These are phyloP conservation scores for Coniosporium apollinis DNA, from an alignment of 495 filamentous ascomycete species.

Conservation along the genomic window DNA sequence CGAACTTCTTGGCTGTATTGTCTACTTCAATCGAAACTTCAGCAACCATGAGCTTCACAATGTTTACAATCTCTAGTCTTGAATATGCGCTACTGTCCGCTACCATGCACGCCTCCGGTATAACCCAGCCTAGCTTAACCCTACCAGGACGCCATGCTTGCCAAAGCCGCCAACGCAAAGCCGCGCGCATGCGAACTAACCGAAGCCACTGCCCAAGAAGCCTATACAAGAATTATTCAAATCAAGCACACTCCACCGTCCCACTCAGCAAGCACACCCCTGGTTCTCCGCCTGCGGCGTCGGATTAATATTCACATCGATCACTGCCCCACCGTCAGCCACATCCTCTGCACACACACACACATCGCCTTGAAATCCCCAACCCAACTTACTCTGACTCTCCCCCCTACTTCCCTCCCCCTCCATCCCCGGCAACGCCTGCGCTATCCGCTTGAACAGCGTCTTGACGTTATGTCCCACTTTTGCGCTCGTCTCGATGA, in stretches of 20 bases:
- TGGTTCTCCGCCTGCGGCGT: slow-evolving; percentile 54
- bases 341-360: not conserved
- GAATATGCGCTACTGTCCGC: not conserved
- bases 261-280: slow-evolving; percentile 57
- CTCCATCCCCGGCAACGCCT: slow-evolving; percentile 96
- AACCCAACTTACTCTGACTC: slow-evolving; percentile 24
- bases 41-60: too few relatives aligned
- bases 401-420: slow-evolving; percentile 31
- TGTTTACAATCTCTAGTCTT: too few relatives aligned
- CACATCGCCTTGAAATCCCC: slow-evolving; percentile 34
- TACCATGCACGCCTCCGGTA: not conserved
- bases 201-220: not conserved
- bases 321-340: slow-evolving; percentile 40
- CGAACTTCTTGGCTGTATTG: too few relatives aligned
- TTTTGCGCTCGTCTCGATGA: slow-evolving; percentile 97
- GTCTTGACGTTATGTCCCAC: slow-evolving; percentile 95
- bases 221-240: not conserved
- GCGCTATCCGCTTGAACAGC: slow-evolving; percentile 90
- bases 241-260: not conserved
- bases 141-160: not conserved
- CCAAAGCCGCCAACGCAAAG: not conserved
- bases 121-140: not conserved
- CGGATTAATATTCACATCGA: slow-evolving; percentile 82
- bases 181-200: not conserved
- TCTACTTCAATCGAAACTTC: too few relatives aligned